Evolutionary conservation across 1,284 basidiomycete genomes (phyloP), one percentile per base, ranked within the genome.

Genomic region (Trametes polyzona): DNA sequence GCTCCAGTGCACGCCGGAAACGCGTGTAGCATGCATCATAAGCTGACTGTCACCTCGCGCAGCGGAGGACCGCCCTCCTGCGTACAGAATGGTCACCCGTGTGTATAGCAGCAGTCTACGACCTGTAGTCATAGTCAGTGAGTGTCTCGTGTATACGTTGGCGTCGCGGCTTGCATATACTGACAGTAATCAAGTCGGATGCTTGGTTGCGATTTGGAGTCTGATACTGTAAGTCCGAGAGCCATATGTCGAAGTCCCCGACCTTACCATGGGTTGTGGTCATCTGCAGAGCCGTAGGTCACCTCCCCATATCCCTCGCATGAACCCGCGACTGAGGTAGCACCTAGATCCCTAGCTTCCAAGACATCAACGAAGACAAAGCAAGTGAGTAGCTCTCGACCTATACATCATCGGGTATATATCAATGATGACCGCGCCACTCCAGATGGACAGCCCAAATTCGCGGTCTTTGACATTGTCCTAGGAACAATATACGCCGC

Each of bases 381-480:
- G 65, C 62, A 24, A 71, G 87, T 87, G 67, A 42, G 83, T 76
- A 3, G n/a, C 24, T 4, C 17, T 30, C 19, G n/a, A 26, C 16
- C 14, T n/a, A 2, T 8, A 32, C 36, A 9, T 5, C 29, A 21
- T n/a, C 17, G 8, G n/a, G 32, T 14, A 16, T 6, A 44, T 11
- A 5, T n/a, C n/a, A n/a, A n/a, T n/a, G n/a, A n/a, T n/a, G n/a
- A n/a, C n/a, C n/a, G n/a, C n/a, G 6, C 19, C 3, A 9, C n/a
- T 41, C 14, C 64, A 84, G 83, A 80, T 52, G 65, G 73, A 17
- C 65, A 77, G 1, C 71, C 77, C 2, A 79, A 79, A 63, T 74
- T 93, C 47, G 82, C 79, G 2, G 77, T 78, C 0, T 76, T 86
- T 57, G 81, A 84, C 17, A 83, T 92, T 50, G 80, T 84, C 0